A percentile compares a stretch with the other conserved stretches of the same genome.
Conservation (phyloP, 1,284 basidiomycete genomes). For the Trichosporon faecale region DNA sequence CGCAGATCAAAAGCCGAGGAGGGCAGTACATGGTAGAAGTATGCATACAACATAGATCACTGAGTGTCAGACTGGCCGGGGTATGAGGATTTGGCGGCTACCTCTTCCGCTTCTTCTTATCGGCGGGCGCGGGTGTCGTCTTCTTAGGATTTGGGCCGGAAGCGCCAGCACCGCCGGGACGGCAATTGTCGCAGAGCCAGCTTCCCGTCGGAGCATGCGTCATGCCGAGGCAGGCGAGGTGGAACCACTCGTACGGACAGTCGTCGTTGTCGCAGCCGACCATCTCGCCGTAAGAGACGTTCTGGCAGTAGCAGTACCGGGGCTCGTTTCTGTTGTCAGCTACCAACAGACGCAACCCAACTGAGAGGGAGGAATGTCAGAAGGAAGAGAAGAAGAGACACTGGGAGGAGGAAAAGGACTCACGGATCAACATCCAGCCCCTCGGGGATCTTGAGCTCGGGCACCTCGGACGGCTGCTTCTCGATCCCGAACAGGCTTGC, state of each 20-base stretch:
- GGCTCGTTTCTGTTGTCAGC: slow-evolving; percentile 50
- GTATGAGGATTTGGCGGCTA: too few relatives aligned
- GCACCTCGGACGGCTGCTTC: slow-evolving; percentile 24
- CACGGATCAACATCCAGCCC: slow-evolving; percentile 3
- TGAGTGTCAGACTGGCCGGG: too few relatives aligned
- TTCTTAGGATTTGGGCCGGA: background rate
- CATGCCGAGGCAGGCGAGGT: slow-evolving; percentile 46
- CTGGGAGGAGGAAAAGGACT: too few relatives aligned
- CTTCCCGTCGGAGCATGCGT: slow-evolving; percentile 40
- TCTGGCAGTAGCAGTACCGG: slow-evolving; percentile 56
- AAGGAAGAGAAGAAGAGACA: too few relatives aligned
- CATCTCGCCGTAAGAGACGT: slow-evolving; percentile 53
- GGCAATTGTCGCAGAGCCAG: slow-evolving; percentile 46
- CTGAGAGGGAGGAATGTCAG: background rate
- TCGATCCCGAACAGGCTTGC: slow-evolving; percentile 44
- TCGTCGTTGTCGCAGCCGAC: slow-evolving; percentile 54
- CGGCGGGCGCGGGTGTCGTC: background rate
- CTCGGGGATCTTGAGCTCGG: slow-evolving; percentile 18
- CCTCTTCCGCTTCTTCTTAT: slow-evolving; percentile 15
- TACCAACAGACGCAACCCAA: too few relatives aligned
- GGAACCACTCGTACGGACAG: slow-evolving; percentile 55
- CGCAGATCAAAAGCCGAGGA: too few relatives aligned
- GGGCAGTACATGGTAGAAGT: background rate
- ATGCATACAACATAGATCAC: slow-evolving; percentile 10
- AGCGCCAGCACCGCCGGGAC: slow-evolving; percentile 19